phyloP scores from a whole-genome alignment of 306 rosid genomes.

The Rosa chinensis region DNA sequence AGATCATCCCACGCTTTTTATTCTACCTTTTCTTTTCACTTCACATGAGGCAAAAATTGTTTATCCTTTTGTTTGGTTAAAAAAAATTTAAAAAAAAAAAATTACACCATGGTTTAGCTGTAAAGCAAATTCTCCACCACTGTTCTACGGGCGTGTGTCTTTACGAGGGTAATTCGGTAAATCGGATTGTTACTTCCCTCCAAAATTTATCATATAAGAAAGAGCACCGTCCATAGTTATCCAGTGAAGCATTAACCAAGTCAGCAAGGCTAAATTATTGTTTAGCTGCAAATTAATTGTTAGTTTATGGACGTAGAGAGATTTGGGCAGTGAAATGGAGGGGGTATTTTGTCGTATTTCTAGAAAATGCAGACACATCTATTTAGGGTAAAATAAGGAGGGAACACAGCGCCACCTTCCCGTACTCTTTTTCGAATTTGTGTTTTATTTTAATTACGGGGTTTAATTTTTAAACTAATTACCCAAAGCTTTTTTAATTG shows the following conservation, averaged over 20 bases:
- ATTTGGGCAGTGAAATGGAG: conserved; percentile 61
- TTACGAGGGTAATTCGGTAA: conserved; percentile 8
- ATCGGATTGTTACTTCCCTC: background rate
- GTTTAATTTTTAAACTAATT: background rate
- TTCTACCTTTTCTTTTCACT: conserved; percentile 2
- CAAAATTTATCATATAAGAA: background rate
- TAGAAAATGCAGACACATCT: conserved; percentile 27
- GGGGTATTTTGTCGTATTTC: conserved; percentile 38
- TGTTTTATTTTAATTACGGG: background rate
- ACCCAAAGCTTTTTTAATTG: background rate
- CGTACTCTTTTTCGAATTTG: conserved; percentile 32
- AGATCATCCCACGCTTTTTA: background rate
- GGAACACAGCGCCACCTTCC: conserved; percentile 81
- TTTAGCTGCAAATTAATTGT: background rate
- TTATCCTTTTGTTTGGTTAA: background rate
- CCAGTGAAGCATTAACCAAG: background rate
- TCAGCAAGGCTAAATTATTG: background rate
- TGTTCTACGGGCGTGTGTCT: conserved; percentile 1
- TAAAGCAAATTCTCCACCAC: conserved; percentile 24
- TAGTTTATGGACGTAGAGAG: conserved; percentile 44
- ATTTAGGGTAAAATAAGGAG: conserved; percentile 28
- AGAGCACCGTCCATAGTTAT: background rate
- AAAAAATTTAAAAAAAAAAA: background rate
- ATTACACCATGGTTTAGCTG: conserved; percentile 21
- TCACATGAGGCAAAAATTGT: conserved; percentile 11